Base-by-base conservation (phyloP, 306 rosid genomes). In the Vigna hirtella region DNA sequence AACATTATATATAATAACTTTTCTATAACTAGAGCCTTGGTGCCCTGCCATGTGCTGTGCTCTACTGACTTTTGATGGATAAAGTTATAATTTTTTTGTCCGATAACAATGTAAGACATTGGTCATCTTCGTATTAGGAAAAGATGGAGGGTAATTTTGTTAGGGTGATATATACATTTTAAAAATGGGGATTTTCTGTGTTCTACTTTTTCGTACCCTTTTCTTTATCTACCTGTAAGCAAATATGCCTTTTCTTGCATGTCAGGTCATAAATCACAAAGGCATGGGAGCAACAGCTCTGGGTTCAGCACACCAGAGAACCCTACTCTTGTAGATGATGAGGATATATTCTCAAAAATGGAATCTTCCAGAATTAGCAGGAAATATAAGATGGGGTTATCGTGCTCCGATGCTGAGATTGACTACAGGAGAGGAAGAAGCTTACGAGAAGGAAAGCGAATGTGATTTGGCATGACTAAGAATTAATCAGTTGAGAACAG, bases 371-470 rank as follows among this genome's bases (percentile, higher is more conserved):
- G 87, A 85, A 74, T 62, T 45, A 73, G 83, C 85, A 85, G 90
- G 85, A 93, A 88, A 86, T 87, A 88, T 81, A 90, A 77, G 71
- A 77, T 88, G 85, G 97, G 97, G 10, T 78, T 83, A 48, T 95
- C 99, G 6, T 86, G 96, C 87, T 96, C 99, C 11, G 99, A 96
- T 80, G 99, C 99, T 9, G 98, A 96, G 88, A 79, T 96, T 75
- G 99, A 96, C 84, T 96, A 96, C 78, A 86, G 99, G 76, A 86
- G 98, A 85, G 93, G 98, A 62, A 90, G 98, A 87, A 91, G 93
- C 93, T 82, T 86, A 69, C 85, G 90, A 71, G 97, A 89, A 82
- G 73, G 86, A 78, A 91, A 86, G 88, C 86, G 81, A 84, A 80
- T 77, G 86, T 81, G 77, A 75, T 75, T 69, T 89, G 97, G 97